Percentiles rank a stretch among this genome's conserved stretches.
Conservation (phyloP, 345 rosid species). For the Populus deltoides region DNA sequence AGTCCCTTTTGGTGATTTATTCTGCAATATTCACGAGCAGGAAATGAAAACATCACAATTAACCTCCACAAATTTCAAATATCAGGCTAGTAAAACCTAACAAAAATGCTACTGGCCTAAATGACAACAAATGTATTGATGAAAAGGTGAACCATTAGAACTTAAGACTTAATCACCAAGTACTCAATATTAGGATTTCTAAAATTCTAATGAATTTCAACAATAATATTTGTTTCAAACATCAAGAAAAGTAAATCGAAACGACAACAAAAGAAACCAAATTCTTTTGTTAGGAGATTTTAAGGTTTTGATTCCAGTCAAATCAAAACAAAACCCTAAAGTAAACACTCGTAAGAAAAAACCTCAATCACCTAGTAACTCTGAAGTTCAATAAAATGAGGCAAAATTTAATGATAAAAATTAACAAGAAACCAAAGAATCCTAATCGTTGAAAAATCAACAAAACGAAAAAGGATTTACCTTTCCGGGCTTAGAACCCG, state of each 20-base stretch:
- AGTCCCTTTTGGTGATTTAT: conserved; percentile 49
- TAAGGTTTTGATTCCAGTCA: background rate
- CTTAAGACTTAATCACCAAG: background rate
- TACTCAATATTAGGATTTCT: background rate
- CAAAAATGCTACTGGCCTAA: background rate
- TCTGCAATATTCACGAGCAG: conserved; percentile 42
- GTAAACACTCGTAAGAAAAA: background rate
- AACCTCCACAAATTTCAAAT: background rate
- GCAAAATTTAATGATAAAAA: background rate
- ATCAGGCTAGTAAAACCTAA: background rate
- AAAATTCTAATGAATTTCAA: too few relatives aligned
- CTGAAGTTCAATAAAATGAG: background rate
- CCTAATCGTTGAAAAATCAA: background rate
- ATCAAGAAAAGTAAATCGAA: background rate
- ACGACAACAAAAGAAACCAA: background rate
- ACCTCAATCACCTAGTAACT: background rate
- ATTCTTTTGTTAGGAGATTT: background rate
- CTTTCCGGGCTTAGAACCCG: conserved; percentile 49
- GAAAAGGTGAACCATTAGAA: background rate
- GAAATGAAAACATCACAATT: background rate
- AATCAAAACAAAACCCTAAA: background rate
- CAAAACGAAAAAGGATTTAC: conserved; percentile 19
- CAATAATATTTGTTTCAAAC: too few relatives aligned
- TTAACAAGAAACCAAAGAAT: background rate
- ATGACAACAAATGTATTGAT: background rate